Base-by-base conservation (phyloP, 495 filamentous ascomycete genomes). In the Xylaria longipes region DNA sequence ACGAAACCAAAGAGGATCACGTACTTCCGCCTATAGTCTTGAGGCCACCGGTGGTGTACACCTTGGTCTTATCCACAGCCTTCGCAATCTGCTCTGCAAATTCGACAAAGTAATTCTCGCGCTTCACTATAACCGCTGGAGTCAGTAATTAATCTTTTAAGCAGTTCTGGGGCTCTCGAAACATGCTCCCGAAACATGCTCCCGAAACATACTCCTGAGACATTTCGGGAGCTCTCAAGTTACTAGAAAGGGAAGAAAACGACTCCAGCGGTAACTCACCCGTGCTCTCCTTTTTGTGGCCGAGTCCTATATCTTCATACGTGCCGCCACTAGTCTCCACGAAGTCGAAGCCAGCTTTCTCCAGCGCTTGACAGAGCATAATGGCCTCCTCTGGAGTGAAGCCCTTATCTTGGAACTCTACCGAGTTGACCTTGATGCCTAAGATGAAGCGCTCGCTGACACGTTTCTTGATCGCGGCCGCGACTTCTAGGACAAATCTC, bases 41-140 rank as follows among this genome's bases (percentile, higher is more conserved):
- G 73, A 92, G 82, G 9, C 90, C 89, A 25, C 90, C 90, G 3
- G 90, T 91, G 48, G 91, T 80, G 72, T 88, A 90, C 1, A 81
- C 80, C 73, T 85, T 88, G 3, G 87, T 90, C 76, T 88, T 83
- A 22, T 72, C 84, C 45, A 91, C 80, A n/a, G 79, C 80, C 9
- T 85, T 87, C 6, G 84, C 79, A 69, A 91, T 91, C 50, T 77
- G 66, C 46, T 91, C 85, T 0, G 90, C 90, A 70, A 90, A 91
- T 7, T 91, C 87, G 61, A 91, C 75, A 80, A 91, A 91, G 80
- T 89, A 91, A 25, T 87, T 83, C 76, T 91, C 89, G n/a, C 90
- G 80, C 74, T 84, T 83, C 72, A 79, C 79, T n/a, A n/a, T n/a
- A n/a, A n/a, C n/a, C n/a, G n/a, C n/a, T n/a, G n/a, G n/a, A n/a